Evolutionary conservation across 257 asterid species (phyloP), one percentile per base, ranked within the genome.

Genomic region (Forsythia viridissima): DNA sequence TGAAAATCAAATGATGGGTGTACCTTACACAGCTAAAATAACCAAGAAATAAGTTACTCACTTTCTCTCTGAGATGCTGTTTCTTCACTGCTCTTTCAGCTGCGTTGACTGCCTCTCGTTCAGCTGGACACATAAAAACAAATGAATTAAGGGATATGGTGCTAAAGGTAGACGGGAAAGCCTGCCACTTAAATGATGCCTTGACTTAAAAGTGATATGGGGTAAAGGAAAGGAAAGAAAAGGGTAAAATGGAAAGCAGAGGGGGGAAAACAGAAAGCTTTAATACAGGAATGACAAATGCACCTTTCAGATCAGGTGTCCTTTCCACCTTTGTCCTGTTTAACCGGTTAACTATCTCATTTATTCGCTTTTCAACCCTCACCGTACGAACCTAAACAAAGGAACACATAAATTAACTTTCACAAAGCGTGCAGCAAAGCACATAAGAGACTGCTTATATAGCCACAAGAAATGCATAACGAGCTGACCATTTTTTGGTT

Each of bases 241-340:
- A 55, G 6, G 3, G 10, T 10, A 2, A 18, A 5, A 18, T 1
- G 65, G 20, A 55, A 52, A 52, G 59, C 9, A 66, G 44, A 51
- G 30, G 30, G 65, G 65, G n/a, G 6, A 24, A 24, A 24, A 24
- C 24, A 24, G 24, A 5, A 0, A 18, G 10, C 24, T 4, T 55
- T n/a, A 34, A 55, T 55, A 55, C 9, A 18, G 24, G 65, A 55
- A 55, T 55, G 30, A 55, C 10, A 18, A 55, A 18, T 55, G 65
- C 46, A 93, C 99, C 99, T 91, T 92, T 93, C 30, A 96, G 80
- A 88, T 96, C 99, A 11, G 97, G 96, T 41, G 74, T 93, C 77
- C 94, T 91, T 85, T 96, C 99, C 83, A 96, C 99, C 86, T 96
- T 96, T 80, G 98, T 92, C 83, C 90, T 89, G 96, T 96, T 93